Evolutionary conservation across 1,284 basidiomycete genomes (phyloP).

Genomic region (Stygiomarasmius scandens): DNA sequence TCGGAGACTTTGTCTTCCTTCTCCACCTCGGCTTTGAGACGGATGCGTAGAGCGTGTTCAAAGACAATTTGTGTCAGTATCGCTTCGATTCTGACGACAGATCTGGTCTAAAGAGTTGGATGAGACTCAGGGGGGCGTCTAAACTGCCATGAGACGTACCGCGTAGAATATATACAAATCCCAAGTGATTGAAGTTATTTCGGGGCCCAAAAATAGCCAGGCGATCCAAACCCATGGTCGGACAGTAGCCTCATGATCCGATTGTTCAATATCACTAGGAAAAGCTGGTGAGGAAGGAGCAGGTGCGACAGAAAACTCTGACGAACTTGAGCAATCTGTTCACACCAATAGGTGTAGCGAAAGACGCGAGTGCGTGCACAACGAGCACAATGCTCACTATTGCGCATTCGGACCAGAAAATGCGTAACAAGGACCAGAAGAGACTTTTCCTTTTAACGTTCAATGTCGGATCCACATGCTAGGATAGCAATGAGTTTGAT

Average conservation of each 20-base stretch:
- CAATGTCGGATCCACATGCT: slow-evolving; percentile 7
- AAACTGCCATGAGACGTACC: slow-evolving; percentile 32
- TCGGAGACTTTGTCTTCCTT: slow-evolving; percentile 9
- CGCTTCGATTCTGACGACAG: slow-evolving; percentile 56
- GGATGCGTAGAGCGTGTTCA: slow-evolving; percentile 69
- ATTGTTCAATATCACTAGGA: slow-evolving; percentile 49
- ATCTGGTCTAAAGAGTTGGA: slow-evolving; percentile 37
- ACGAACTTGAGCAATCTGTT: slow-evolving; percentile 31
- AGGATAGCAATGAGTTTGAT: slow-evolving; percentile 25
- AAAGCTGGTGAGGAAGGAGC: slow-evolving; percentile 28
- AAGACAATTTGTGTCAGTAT: slow-evolving; percentile 74
- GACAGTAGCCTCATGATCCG: slow-evolving; percentile 36
- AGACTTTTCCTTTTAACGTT: slow-evolving; percentile 27
- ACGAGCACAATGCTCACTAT: slow-evolving; percentile 26
- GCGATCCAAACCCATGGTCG: slow-evolving; percentile 51
- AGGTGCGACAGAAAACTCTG: neutral
- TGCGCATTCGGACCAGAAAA: slow-evolving; percentile 36
- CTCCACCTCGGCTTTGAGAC: slow-evolving; percentile 57
- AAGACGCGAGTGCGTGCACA: slow-evolving; percentile 22
- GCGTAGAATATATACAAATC: slow-evolving; percentile 55
- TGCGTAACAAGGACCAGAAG: slow-evolving; percentile 23
- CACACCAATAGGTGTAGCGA: slow-evolving; percentile 43
- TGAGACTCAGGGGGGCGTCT: neutral
- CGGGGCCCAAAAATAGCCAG: slow-evolving; percentile 36
- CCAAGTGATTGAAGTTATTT: slow-evolving; percentile 31